Evolutionary conservation across 2,329 filamentous ascomycete species (phyloP).

Genomic region (Trichoderma atroviride): DNA sequence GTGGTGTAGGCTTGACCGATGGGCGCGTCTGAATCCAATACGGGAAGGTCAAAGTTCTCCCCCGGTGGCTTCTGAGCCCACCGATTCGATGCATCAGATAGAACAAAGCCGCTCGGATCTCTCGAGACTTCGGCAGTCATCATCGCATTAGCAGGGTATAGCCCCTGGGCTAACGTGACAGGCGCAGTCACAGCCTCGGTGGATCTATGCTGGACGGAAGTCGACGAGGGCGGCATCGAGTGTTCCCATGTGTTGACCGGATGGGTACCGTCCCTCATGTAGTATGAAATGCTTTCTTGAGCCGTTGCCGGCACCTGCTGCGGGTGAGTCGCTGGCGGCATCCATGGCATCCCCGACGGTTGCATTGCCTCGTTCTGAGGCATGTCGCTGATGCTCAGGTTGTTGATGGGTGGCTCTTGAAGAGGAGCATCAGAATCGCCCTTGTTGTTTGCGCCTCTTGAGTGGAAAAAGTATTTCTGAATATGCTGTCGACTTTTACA

Average conservation of each 20-base stretch:
- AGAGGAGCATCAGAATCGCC: slow-evolving; percentile 1
- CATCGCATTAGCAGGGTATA: slow-evolving; percentile 54
- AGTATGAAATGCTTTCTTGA: slow-evolving; percentile 28
- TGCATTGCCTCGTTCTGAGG: slow-evolving; percentile 26
- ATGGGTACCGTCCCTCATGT: slow-evolving; percentile 20
- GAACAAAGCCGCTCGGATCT: not conserved
- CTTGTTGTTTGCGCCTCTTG: slow-evolving; percentile 15
- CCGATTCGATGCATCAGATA: slow-evolving; percentile 31
- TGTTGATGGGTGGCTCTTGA: slow-evolving; percentile 14
- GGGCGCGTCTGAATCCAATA: slow-evolving; percentile 58
- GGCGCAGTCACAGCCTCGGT: slow-evolving; percentile 14
- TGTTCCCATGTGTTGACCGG: slow-evolving; percentile 28
- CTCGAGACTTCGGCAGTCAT: slow-evolving; percentile 49
- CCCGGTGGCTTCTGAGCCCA: slow-evolving; percentile 61
- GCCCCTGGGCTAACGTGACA: slow-evolving; percentile 32
- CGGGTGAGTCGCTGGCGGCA: slow-evolving; percentile 28
- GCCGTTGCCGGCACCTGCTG: slow-evolving; percentile 26
- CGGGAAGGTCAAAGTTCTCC: slow-evolving; percentile 58
- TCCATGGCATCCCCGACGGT: slow-evolving; percentile 26
- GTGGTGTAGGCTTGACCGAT: slow-evolving; percentile 66
- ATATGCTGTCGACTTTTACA: slow-evolving; percentile 26
- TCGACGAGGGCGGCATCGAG: slow-evolving; percentile 4
- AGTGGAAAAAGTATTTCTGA: slow-evolving; percentile 24
- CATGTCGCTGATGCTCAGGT: slow-evolving; percentile 22
- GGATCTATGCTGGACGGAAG: slow-evolving; percentile 18